Percentiles rank a stretch among this genome's conserved stretches.
Evolutionary conservation across 306 rosid genomes (phyloP).

Genomic region (Lithocarpus polystachyus): DNA sequence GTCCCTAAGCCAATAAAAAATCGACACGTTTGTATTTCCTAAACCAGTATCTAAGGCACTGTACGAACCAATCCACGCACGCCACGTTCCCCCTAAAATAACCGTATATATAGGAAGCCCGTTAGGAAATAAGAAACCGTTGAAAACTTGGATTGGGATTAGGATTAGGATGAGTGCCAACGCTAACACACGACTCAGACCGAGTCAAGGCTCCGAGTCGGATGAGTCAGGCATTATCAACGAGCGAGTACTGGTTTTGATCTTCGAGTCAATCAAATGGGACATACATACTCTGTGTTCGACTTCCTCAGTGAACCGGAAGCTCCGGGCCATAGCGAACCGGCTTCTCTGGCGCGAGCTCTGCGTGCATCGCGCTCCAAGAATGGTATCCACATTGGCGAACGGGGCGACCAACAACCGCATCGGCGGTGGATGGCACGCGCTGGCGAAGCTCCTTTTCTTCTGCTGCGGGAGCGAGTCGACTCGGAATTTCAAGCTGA

Average conservation of each 20-base stretch:
- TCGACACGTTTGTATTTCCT: neutral
- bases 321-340: slow-evolving; percentile 53
- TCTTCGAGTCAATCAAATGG: slow-evolving; percentile 50
- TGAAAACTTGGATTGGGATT: too few relatives aligned
- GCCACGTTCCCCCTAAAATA: slow-evolving; percentile 11
- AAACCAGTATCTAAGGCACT: neutral
- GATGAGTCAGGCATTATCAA: slow-evolving; percentile 38
- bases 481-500: slow-evolving; percentile 37
- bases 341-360: slow-evolving; percentile 53
- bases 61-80: neutral
- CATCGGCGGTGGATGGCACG: slow-evolving; percentile 61
- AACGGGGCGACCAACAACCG: slow-evolving; percentile 31
- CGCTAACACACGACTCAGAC: slow-evolving; percentile 21
- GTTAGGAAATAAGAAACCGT: too few relatives aligned
- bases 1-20: neutral
- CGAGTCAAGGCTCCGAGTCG: slow-evolving; percentile 21
- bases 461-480: slow-evolving; percentile 55
- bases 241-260: slow-evolving; percentile 43
- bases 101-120: neutral
- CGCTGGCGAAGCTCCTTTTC: slow-evolving; percentile 60
- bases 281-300: slow-evolving; percentile 42
- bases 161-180: too few relatives aligned
- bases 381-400: slow-evolving; percentile 37
- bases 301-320: slow-evolving; percentile 44
- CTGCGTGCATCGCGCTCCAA: slow-evolving; percentile 51